A percentile compares a stretch with the other conserved stretches of the same genome.
Evolutionary conservation across 768 basidiomycete species (phyloP).

Genomic region (Coprinellus micaceus): DNA sequence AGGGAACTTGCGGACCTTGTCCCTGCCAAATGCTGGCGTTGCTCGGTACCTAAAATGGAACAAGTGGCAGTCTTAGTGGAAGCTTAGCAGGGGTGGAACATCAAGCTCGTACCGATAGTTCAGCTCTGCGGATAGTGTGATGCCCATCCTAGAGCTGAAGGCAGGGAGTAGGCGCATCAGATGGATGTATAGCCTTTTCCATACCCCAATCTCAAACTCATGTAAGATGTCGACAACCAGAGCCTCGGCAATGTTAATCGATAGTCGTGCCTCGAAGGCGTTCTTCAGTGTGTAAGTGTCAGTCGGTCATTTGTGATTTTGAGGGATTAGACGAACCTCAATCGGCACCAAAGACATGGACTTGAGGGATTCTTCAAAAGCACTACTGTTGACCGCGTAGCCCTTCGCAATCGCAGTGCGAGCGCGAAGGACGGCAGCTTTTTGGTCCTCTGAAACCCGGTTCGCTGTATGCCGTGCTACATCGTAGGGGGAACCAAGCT

Average conservation of each 20-base stretch:
- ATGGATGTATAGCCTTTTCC: constrained; percentile 34
- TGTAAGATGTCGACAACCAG: constrained; percentile 32
- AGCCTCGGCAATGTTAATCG: constrained; percentile 15
- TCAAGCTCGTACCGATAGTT: constrained; percentile 19
- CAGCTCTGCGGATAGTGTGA: constrained; percentile 17
- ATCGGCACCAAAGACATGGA: no score
- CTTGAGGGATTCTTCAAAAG: no score
- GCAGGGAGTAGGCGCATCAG: constrained; percentile 29
- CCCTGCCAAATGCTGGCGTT: no score
- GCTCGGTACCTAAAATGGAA: constrained; percentile 12
- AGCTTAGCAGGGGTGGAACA: not conserved
- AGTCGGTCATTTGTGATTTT: not conserved
- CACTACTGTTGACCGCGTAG: no score
- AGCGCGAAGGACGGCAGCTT: no score
- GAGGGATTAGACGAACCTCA: no score
- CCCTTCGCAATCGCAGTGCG: no score
- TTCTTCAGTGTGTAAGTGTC: not conserved
- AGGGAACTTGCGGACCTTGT: constrained; percentile 23
- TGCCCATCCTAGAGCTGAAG: constrained; percentile 1
- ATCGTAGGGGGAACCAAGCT: not conserved
- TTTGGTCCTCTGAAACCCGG: not conserved
- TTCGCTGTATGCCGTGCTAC: not conserved
- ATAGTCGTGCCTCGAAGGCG: not conserved
- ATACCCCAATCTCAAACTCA: constrained; percentile 36
- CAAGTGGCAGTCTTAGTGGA: constrained; percentile 2